These are phyloP conservation scores for Aspergillus ellipticus DNA, from an alignment of 495 filamentous ascomycete species.

Conservation along the genomic window DNA sequence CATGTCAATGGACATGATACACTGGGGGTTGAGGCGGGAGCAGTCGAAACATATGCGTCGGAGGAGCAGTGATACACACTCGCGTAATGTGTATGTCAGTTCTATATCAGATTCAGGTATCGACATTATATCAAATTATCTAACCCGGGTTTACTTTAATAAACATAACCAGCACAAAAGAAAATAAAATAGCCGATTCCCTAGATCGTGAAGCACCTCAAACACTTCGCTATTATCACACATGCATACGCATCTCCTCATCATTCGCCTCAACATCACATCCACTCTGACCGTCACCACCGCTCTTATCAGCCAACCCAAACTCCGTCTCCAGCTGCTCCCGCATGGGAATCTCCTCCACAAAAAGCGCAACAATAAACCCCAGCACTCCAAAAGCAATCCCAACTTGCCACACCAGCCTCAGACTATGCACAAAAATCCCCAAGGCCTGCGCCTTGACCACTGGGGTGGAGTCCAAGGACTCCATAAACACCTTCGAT, in stretches of 20 bases:
- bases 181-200: too few relatives aligned
- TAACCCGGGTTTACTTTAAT: too few relatives aligned
- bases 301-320: not conserved
- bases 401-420: not conserved
- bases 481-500: not conserved
- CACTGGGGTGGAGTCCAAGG: not conserved
- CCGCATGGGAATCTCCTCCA: not conserved
- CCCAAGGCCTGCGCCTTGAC: not conserved
- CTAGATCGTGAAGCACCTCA: too few relatives aligned
- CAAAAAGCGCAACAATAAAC: not conserved
- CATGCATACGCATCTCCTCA: too few relatives aligned
- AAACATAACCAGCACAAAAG: too few relatives aligned
- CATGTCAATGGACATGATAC: not conserved
- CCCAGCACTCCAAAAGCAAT: not conserved
- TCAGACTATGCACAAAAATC: not conserved
- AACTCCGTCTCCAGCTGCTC: conserved; percentile 1
- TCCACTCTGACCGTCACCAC: too few relatives aligned
- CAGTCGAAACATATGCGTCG: not conserved
- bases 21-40: not conserved
- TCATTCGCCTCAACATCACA: too few relatives aligned
- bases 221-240: too few relatives aligned
- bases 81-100: too few relatives aligned
- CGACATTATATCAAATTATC: too few relatives aligned
- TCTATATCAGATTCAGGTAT: too few relatives aligned
- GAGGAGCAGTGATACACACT: too few relatives aligned